Base-by-base conservation (phyloP, 2,329 filamentous ascomycete species). In the Intubia oerlemansii region DNA sequence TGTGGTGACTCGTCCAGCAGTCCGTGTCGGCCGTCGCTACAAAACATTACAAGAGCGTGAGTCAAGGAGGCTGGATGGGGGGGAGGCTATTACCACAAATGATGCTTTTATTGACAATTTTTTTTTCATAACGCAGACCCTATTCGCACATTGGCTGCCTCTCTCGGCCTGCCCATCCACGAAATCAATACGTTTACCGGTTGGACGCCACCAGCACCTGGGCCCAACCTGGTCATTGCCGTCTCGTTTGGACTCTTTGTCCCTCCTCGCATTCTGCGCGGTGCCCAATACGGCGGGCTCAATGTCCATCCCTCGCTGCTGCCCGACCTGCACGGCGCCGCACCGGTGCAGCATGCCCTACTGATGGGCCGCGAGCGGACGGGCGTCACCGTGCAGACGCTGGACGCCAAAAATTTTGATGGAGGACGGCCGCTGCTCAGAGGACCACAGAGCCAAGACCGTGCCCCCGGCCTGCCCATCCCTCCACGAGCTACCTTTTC, bases 171-270 rank as follows among this genome's bases (percentile, higher is more conserved):
- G 11, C 60, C 54, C 5, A 54, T 85, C 21, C 74, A 92, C 47
- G 63, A 78, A 42, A 61, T 78, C 35, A 71, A 85, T 42, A 85
- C 77, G 1, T 92, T 95, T 48, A 79, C 63, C 5, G 65, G 65
- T 21, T 95, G 84, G 35, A 23, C 31, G 12, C 27, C 29, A 12
- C n/a, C n/a, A n/a, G n/a, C n/a, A n/a, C n/a, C n/a, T n/a, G n/a
- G n/a, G n/a, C 21, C 18, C 25, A 82, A 93, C 46, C 57, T 98
- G 33, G 64, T 98, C 39, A 59, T 95, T 25, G 84, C 84, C 27
- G 88, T 95, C 5, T 95, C 88, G 0, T 98, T 95, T 50, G 88
- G 88, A 4, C 62, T 92, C 7, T 75, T 93, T 35, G 72, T 98
- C 1, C 88, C 88, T 1, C 60, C 63, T 1, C 62, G 80, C 5